phyloP scores from a whole-genome alignment of 2,329 filamentous ascomycete genomes.

The Aspergillus fumigatus region DNA sequence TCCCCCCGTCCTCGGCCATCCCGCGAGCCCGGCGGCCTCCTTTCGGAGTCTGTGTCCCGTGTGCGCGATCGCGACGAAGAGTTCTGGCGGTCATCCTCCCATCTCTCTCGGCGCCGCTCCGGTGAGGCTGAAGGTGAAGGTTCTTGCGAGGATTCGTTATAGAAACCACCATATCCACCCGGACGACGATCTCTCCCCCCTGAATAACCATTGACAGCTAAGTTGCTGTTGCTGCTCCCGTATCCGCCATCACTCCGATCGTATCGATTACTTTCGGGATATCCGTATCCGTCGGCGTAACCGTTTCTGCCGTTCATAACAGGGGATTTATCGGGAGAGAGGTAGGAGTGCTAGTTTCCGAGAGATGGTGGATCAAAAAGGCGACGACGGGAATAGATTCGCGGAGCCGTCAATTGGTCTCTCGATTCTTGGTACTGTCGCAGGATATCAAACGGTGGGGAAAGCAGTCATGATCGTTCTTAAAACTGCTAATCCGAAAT shows the following conservation, averaged over 20 bases:
- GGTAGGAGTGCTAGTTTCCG: conserved; percentile 2
- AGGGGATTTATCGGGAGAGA: conserved; percentile 8
- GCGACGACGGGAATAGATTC: conserved; percentile 12
- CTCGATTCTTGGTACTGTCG: conserved; percentile 16
- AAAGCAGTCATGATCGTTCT: conserved; percentile 23
- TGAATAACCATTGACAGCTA: conserved; percentile 32
- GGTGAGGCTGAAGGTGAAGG: conserved; percentile 26
- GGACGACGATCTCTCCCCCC: conserved; percentile 33
- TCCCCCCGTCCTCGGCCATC: conserved; percentile 24
- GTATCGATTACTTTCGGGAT: conserved; percentile 32
- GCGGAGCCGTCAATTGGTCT: conserved; percentile 1
- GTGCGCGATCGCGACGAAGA: conserved; percentile 33
- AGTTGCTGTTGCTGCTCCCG: conserved; percentile 24
- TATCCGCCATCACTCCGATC: conserved; percentile 32
- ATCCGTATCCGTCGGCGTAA: conserved; percentile 36
- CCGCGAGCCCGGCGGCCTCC: conserved; percentile 21
- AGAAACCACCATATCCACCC: conserved; percentile 44
- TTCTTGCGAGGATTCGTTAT: conserved; percentile 27
- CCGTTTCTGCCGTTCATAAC: conserved; percentile 34
- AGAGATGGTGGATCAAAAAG: conserved; percentile 4
- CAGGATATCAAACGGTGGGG: conserved; percentile 10
- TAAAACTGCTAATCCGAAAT: not conserved
- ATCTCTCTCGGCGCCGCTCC: conserved; percentile 29
- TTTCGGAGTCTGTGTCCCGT: conserved; percentile 25
- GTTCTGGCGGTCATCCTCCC: conserved; percentile 27